A percentile compares a stretch with the other conserved stretches of the same genome.
These are phyloP conservation scores for Xylaria sp. DNA, from an alignment of 2,329 filamentous ascomycete species.

Conservation along the genomic window DNA sequence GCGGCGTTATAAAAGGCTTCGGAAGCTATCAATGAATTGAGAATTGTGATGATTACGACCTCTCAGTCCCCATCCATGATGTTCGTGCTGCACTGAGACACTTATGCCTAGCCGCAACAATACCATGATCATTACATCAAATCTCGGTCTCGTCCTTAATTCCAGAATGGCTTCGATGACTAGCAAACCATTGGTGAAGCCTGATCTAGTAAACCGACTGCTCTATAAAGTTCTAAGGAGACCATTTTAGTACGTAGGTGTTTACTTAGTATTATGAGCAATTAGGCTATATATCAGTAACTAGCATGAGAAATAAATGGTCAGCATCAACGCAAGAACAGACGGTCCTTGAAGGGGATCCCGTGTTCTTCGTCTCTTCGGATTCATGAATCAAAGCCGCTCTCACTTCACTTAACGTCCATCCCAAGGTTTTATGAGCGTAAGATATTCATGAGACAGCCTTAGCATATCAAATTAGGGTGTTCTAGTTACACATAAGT, in stretches of 20 bases:
- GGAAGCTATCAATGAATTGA: slow-evolving; percentile 51
- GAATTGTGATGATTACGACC: slow-evolving; percentile 48
- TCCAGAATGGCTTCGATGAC: not conserved
- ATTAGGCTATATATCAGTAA: not conserved
- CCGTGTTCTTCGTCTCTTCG: no score
- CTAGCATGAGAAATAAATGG: not conserved
- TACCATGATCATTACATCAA: slow-evolving; percentile 39
- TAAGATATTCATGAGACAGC: not conserved
- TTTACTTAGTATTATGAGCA: not conserved
- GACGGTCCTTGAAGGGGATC: no score
- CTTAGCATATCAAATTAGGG: not conserved
- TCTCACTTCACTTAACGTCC: not conserved
- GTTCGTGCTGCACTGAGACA: slow-evolving; percentile 34
- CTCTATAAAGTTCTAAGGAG: not conserved
- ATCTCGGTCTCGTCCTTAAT: not conserved
- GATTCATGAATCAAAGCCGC: not conserved
- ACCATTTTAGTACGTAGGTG: not conserved
- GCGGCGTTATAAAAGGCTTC: slow-evolving; percentile 50
- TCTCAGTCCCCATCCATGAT: slow-evolving; percentile 37
- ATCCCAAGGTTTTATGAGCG: not conserved
- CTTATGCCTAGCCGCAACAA: slow-evolving; percentile 36
- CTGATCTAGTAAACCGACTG: not conserved
- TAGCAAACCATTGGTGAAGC: not conserved
- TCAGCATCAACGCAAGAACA: no score
- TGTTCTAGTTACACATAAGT: not conserved